These are phyloP conservation scores for Pseudogymnoascus pannorum DNA, from an alignment of 2,329 filamentous ascomycete genomes.

Conservation along the genomic window DNA sequence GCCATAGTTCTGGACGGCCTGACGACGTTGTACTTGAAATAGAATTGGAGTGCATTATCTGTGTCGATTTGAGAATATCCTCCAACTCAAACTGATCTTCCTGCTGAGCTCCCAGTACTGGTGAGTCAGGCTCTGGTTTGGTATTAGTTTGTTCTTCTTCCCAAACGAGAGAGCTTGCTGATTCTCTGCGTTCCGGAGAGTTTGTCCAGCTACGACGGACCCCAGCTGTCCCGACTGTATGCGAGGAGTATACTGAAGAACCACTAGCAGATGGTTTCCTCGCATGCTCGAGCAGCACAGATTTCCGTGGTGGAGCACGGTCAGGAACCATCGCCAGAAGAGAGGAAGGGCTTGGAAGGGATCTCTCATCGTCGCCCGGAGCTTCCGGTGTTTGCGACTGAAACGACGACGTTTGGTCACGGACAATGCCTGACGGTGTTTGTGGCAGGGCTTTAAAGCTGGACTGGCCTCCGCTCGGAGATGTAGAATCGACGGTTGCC, in stretches of 20 bases:
- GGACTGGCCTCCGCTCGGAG: background rate
- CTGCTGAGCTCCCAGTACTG: background rate
- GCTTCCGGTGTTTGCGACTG: conserved; percentile 5
- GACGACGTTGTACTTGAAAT: conserved; percentile 6
- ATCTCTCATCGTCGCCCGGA: background rate
- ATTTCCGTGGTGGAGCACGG: conserved; percentile 2
- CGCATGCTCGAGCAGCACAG: background rate
- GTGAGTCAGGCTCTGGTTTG: background rate
- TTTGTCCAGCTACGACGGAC: conserved; percentile 4
- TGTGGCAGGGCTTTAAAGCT: background rate
- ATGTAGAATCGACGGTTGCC: background rate
- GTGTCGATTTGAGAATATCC: conserved; percentile 1
- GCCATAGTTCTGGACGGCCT: conserved; percentile 24
- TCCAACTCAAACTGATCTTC: conserved; percentile 4
- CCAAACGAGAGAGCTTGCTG: background rate
- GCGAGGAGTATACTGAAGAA: background rate
- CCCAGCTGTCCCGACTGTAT: background rate
- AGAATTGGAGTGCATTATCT: conserved; percentile 7
- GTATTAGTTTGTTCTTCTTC: background rate
- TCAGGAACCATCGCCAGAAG: background rate
- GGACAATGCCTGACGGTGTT: background rate
- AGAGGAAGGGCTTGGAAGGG: background rate
- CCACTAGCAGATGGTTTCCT: background rate
- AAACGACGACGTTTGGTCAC: conserved; percentile 7
- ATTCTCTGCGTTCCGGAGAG: background rate